phyloP scores from a whole-genome alignment of 2,329 filamentous ascomycete species.

The Diaporthe citrichinensis region DNA sequence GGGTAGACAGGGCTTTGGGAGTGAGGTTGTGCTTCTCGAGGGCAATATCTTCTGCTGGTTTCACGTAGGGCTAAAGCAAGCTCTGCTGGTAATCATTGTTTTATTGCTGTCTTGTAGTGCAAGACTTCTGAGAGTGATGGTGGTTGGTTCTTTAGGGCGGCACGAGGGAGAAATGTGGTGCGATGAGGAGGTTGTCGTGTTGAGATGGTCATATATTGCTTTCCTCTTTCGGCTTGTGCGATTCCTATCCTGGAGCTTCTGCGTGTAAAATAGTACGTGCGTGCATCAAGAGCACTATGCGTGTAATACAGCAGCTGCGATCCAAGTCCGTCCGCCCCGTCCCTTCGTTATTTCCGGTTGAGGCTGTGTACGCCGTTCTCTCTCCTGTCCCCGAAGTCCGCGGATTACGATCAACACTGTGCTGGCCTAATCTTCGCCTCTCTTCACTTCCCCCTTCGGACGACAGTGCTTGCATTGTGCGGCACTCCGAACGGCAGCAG shows the following conservation, averaged over 20 bases:
- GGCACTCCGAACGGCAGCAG: conserved; percentile 2
- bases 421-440: background rate
- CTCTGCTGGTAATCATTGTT: background rate
- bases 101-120: conserved; percentile 18
- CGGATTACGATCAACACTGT: conserved; percentile 25
- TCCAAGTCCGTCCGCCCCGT: background rate
- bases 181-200: background rate
- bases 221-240: conserved; percentile 1
- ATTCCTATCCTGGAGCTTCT: background rate
- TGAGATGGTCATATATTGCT: background rate
- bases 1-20: background rate
- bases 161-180: background rate
- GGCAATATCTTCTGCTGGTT: background rate
- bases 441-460: conserved; percentile 13
- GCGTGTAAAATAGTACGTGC: background rate
- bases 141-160: background rate
- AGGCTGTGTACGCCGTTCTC: conserved; percentile 14
- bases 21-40: background rate
- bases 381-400: conserved; percentile 6
- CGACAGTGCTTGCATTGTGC: conserved; percentile 2
- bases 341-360: conserved; percentile 27
- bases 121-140: background rate
- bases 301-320: conserved; percentile 25
- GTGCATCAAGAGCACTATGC: conserved; percentile 10
- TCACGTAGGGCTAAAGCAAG: background rate